phyloP scores from a whole-genome alignment of 129 eudicot species.

The Heracleum sosnowskyi region DNA sequence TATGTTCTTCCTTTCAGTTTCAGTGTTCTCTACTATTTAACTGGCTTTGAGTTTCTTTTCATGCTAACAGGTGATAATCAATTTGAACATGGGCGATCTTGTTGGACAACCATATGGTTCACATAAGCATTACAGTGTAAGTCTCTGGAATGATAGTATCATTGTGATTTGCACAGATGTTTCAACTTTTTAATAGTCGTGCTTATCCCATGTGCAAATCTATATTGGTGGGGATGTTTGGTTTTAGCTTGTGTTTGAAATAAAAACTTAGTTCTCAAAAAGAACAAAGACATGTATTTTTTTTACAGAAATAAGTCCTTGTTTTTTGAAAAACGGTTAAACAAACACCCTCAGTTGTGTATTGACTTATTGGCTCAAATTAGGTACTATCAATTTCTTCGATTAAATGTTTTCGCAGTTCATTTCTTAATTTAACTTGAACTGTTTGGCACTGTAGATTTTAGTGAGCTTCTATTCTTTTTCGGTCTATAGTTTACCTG shows the following conservation, averaged over 20 bases:
- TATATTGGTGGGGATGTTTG: not conserved
- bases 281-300: too few species aligned
- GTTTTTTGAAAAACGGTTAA: too few species aligned
- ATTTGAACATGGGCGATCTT: conserved; percentile 60
- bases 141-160: not conserved
- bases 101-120: conserved; percentile 81
- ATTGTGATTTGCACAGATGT: not conserved
- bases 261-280: too few species aligned
- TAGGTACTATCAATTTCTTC: not conserved
- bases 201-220: not conserved
- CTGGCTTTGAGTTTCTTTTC: conserved; percentile 11
- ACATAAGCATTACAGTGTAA: conserved; percentile 73
- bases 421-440: too few species aligned
- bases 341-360: not conserved
- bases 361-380: not conserved
- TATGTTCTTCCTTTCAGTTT: not conserved
- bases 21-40: not conserved
- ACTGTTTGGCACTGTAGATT: too few species aligned
- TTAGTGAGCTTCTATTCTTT: not conserved
- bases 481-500: too few species aligned
- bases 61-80: conserved; percentile 48
- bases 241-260: too few species aligned
- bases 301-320: too few species aligned
- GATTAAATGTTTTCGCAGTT: not conserved
- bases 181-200: not conserved